A percentile compares a stretch with the other conserved stretches of the same genome.
Conservation (phyloP, 768 basidiomycete genomes). For the Termitomyces sp. region DNA sequence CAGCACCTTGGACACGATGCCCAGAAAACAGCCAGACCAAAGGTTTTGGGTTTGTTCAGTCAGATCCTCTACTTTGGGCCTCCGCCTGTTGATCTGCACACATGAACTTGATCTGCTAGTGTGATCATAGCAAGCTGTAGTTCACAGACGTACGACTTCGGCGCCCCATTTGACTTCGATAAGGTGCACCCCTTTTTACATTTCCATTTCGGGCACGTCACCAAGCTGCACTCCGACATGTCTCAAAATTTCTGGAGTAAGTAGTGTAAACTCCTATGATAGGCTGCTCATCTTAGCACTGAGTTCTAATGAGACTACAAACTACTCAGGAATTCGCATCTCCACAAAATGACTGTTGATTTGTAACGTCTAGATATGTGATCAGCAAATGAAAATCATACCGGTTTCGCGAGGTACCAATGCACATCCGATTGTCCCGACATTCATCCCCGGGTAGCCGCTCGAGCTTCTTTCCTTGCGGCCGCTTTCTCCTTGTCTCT, state of each 20-base stretch:
- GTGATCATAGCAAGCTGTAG: background rate
- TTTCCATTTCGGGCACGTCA: conserved; percentile 4
- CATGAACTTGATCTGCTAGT: background rate
- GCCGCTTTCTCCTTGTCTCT: conserved; percentile 72
- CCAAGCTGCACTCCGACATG: conserved; percentile 8
- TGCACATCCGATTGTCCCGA: conserved; percentile 12
- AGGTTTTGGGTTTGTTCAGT: background rate
- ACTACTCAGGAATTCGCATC: background rate
- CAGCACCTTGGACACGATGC: conserved; percentile 5
- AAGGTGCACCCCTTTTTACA: conserved; percentile 3
- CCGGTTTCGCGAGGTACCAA: conserved; percentile 8
- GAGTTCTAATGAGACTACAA: background rate
- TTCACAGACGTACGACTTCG: background rate
- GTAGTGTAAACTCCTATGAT: conserved; percentile 9
- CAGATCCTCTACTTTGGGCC: conserved; percentile 3
- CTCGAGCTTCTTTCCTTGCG: conserved; percentile 39
- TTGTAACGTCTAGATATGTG: background rate
- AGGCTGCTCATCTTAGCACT: conserved; percentile 7
- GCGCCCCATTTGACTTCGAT: background rate
- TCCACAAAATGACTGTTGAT: background rate
- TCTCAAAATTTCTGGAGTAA: conserved; percentile 10
- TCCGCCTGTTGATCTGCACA: conserved; percentile 1
- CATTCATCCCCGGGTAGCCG: conserved; percentile 16
- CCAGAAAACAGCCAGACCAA: background rate
- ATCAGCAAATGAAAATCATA: conserved; percentile 4